These are phyloP conservation scores for Pseudocercospora eumusae DNA, from an alignment of 2,329 filamentous ascomycete species.

Conservation along the genomic window DNA sequence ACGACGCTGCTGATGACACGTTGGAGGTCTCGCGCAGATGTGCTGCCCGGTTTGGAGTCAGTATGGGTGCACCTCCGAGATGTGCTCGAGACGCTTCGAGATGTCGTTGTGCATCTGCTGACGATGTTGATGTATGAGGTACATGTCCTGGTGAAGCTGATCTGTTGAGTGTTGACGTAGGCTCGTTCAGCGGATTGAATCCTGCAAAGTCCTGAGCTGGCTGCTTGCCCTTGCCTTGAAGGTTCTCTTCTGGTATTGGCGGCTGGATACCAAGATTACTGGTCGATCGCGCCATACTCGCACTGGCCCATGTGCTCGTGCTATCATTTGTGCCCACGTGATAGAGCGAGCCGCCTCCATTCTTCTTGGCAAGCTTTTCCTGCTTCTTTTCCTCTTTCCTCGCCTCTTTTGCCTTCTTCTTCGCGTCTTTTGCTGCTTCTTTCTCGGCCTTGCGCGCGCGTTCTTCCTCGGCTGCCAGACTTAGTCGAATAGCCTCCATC, in stretches of 20 bases:
- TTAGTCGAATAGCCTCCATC: constrained; percentile 90
- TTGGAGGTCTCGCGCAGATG: constrained; percentile 79
- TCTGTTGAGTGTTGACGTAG: constrained; percentile 45
- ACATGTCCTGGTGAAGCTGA: constrained; percentile 31
- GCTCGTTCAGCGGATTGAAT: constrained; percentile 47
- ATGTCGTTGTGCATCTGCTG: constrained; percentile 48
- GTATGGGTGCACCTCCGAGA: constrained; percentile 40
- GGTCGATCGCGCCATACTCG: constrained; percentile 39
- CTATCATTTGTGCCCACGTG: constrained; percentile 40
- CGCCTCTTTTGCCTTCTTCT: constrained; percentile 80
- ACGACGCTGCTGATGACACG: constrained; percentile 80
- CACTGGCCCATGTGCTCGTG: constrained; percentile 37
- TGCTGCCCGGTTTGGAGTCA: constrained; percentile 30
- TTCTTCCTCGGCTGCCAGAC: constrained; percentile 89
- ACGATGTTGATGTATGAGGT: constrained; percentile 33
- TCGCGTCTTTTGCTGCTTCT: constrained; percentile 76
- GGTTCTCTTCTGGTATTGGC: constrained; percentile 41
- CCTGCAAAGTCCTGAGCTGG: constrained; percentile 47
- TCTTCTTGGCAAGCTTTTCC: constrained; percentile 67
- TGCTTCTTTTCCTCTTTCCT: constrained; percentile 65
- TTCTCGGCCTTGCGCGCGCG: constrained; percentile 83
- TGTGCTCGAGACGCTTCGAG: constrained; percentile 49
- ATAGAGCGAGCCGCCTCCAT: constrained; percentile 58
- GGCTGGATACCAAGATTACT: constrained; percentile 56
- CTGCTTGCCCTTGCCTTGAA: constrained; percentile 51